Conservation (phyloP, 2,329 filamentous ascomycete species). For the Trichoderma sp. region DNA sequence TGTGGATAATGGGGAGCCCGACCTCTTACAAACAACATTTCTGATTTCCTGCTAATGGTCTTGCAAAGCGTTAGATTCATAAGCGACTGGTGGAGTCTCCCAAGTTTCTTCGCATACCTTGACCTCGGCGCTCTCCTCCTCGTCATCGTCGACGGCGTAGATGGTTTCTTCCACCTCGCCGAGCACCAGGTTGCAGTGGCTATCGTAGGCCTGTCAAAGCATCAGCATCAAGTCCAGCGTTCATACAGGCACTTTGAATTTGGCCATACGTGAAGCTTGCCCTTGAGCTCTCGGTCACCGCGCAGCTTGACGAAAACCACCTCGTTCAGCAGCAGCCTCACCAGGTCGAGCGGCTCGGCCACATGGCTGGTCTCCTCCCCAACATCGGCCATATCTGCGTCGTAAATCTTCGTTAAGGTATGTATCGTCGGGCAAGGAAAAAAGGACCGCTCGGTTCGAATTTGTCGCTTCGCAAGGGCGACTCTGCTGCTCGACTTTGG, state of each 20-base stretch:
- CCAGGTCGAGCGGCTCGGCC: slow-evolving; percentile 91
- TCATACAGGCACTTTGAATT: neutral
- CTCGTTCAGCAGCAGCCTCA: slow-evolving; percentile 91
- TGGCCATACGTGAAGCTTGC: slow-evolving; percentile 79
- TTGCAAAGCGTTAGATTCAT: slow-evolving; percentile 40
- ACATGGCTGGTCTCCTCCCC: slow-evolving; percentile 73
- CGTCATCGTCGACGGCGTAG: slow-evolving; percentile 89
- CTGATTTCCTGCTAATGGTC: slow-evolving; percentile 95
- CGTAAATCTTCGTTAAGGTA: neutral
- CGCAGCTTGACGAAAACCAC: slow-evolving; percentile 96
- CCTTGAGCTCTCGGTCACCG: slow-evolving; percentile 93
- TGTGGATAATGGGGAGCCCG: slow-evolving; percentile 35
- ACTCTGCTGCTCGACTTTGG: neutral
- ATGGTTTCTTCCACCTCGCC: slow-evolving; percentile 98
- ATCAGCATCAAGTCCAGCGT: slow-evolving; percentile 11
- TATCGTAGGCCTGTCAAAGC: slow-evolving; percentile 81
- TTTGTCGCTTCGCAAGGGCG: neutral
- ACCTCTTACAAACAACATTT: slow-evolving; percentile 99
- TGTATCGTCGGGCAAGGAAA: neutral
- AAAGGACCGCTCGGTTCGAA: neutral
- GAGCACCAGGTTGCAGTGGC: slow-evolving; percentile 94
- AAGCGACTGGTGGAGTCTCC: too few relatives aligned
- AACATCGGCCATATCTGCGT: slow-evolving; percentile 73
- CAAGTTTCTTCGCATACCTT: slow-evolving; percentile 53
- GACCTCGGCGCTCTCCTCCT: slow-evolving; percentile 71